These are phyloP conservation scores for Trametes villosa DNA, from an alignment of 768 basidiomycete species.

Conservation along the genomic window DNA sequence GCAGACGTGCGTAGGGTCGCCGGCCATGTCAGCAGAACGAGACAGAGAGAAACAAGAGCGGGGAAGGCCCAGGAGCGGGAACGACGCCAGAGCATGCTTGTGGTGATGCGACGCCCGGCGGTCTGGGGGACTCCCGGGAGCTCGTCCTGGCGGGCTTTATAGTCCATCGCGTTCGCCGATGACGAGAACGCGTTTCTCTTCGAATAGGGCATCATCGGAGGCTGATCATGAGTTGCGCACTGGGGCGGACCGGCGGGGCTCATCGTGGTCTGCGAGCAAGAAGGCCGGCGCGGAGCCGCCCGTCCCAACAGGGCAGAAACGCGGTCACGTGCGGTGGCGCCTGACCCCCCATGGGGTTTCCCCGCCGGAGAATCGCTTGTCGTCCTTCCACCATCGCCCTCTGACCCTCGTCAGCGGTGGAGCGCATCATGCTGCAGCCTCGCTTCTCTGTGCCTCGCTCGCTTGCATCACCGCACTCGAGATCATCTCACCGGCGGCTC, in stretches of 20 bases:
- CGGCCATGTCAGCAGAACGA: conserved; percentile 24
- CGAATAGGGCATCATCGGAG: background rate
- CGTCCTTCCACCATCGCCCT: conserved; percentile 1
- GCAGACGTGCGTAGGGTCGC: conserved; percentile 1
- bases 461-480: background rate
- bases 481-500: background rate
- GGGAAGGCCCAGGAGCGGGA: conserved; percentile 21
- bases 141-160: background rate
- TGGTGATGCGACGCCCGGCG: background rate
- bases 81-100: conserved; percentile 15
- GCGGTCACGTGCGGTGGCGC: conserved; percentile 17
- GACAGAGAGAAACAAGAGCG: conserved; percentile 17
- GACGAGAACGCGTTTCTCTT: background rate
- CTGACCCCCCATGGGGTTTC: conserved; percentile 7
- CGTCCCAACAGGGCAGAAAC: background rate
- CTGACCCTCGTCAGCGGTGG: conserved; percentile 4
- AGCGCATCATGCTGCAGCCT: background rate
- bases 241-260: conserved; percentile 9
- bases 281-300: background rate
- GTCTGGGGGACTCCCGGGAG: background rate
- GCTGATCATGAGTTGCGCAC: background rate
- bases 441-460: background rate
- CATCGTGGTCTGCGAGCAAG: conserved; percentile 5
- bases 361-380: background rate
- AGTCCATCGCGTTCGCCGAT: background rate